These are phyloP conservation scores for Phyllosticta ampelicida DNA, from an alignment of 2,329 filamentous ascomycete genomes.

Conservation along the genomic window DNA sequence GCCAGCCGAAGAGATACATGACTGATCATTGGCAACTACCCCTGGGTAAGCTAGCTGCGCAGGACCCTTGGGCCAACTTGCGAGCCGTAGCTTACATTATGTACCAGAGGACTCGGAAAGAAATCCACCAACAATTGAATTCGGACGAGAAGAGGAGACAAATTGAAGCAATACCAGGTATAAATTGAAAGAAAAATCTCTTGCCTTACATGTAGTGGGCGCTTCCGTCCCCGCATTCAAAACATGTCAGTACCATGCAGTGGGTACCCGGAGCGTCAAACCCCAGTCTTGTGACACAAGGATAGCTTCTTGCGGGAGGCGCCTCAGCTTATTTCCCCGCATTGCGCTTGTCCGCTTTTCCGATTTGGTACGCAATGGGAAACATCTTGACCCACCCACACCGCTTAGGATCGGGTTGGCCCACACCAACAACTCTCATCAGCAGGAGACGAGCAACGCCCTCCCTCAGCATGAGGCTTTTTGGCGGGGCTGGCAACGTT, in stretches of 20 bases:
- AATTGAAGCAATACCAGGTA: not conserved
- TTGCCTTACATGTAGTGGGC: not conserved
- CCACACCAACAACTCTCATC: not conserved
- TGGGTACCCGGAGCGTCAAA: not conserved
- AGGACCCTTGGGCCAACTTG: not conserved
- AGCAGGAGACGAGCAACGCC: not conserved
- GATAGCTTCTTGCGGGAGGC: not conserved
- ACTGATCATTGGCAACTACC: not conserved
- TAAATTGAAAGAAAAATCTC: not conserved
- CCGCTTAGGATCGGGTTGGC: not conserved
- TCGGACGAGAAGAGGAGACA: not conserved
- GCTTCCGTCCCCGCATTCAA: not conserved
- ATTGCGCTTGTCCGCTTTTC: not conserved
- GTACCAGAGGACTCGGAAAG: not conserved
- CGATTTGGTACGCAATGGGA: not conserved
- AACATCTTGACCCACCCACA: not conserved
- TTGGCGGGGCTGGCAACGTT: not conserved
- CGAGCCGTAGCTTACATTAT: not conserved
- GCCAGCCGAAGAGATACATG: not conserved
- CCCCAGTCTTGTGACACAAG: not conserved
- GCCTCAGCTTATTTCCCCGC: conserved; percentile 10
- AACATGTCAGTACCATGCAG: not conserved
- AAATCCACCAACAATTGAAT: not conserved
- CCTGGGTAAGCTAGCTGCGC: not conserved
- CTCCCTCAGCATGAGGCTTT: not conserved